phyloP scores from a whole-genome alignment of 1,139 yeast species.

The Arxiozyma heterogenica region DNA sequence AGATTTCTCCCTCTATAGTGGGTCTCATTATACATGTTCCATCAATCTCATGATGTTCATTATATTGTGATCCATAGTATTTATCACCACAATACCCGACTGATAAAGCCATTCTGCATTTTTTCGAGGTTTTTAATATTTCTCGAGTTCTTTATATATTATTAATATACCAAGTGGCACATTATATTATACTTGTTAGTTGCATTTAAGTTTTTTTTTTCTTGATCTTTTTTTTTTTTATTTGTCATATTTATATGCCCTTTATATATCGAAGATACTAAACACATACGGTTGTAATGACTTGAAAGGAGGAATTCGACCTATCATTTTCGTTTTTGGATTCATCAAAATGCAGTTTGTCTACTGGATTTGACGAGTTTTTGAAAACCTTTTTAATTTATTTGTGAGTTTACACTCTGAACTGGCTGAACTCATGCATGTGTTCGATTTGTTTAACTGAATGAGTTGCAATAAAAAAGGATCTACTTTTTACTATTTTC shows the following conservation, averaged over 20 bases:
- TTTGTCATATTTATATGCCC: too few species aligned
- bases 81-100: conserved; percentile 96
- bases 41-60: conserved; percentile 51
- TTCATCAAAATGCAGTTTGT: too few species aligned
- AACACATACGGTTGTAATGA: neutral
- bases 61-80: conserved; percentile 92
- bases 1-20: conserved; percentile 90
- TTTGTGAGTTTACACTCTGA: too few species aligned
- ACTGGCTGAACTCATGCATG: too few species aligned
- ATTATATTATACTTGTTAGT: neutral
- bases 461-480: too few species aligned
- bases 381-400: too few species aligned
- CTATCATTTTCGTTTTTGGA: neutral
- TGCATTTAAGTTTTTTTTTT: neutral
- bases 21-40: conserved; percentile 25
- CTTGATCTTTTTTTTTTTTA: neutral
- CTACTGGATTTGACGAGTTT: too few species aligned
- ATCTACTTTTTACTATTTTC: too few species aligned
- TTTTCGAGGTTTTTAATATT: conserved; percentile 2
- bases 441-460: too few species aligned
- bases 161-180: neutral
- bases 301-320: neutral
- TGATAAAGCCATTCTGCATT: conserved; percentile 70
- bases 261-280: too few species aligned
- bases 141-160: neutral